Evolutionary conservation across 495 filamentous ascomycete genomes (phyloP).

Genomic region (Halenospora varia): DNA sequence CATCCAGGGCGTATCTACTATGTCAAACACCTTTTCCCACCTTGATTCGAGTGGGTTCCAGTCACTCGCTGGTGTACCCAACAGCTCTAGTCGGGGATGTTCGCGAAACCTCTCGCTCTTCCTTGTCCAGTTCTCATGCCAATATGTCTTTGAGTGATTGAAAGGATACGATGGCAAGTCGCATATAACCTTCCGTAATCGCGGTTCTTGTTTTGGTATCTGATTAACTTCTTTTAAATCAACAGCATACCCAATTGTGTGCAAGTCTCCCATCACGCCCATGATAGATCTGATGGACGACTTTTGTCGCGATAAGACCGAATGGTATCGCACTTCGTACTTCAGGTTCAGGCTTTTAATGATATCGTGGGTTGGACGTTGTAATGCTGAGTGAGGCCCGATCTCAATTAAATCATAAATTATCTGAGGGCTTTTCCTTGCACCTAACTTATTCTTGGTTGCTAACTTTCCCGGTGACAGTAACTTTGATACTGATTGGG

Average conservation of each 20-base stretch:
- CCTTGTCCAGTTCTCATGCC: constrained; percentile 48
- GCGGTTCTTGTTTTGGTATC: not conserved
- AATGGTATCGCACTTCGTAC: constrained; percentile 32
- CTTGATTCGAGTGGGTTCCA: constrained; percentile 41
- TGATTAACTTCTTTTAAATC: constrained; percentile 39
- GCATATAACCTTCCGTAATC: constrained; percentile 29
- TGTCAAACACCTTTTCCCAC: constrained; percentile 35
- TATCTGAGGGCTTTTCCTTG: not conserved
- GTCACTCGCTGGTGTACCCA: constrained; percentile 45
- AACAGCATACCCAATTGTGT: constrained; percentile 37
- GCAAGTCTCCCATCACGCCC: constrained; percentile 37
- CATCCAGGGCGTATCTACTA: constrained; percentile 42
- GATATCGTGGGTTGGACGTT: constrained; percentile 54
- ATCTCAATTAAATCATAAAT: constrained; percentile 48
- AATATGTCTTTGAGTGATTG: constrained; percentile 46
- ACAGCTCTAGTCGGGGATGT: constrained; percentile 42
- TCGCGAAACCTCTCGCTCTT: constrained; percentile 44
- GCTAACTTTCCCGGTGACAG: constrained; percentile 39
- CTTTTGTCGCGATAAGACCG: constrained; percentile 36
- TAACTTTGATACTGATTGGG: too few relatives aligned
- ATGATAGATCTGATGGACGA: constrained; percentile 41
- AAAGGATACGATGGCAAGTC: constrained; percentile 44
- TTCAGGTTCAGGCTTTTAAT: constrained; percentile 27
- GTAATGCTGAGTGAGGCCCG: constrained; percentile 60
- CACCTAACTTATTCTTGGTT: constrained; percentile 34